These are phyloP conservation scores for Hypoxylon rickii DNA, from an alignment of 495 filamentous ascomycete species.

Conservation along the genomic window DNA sequence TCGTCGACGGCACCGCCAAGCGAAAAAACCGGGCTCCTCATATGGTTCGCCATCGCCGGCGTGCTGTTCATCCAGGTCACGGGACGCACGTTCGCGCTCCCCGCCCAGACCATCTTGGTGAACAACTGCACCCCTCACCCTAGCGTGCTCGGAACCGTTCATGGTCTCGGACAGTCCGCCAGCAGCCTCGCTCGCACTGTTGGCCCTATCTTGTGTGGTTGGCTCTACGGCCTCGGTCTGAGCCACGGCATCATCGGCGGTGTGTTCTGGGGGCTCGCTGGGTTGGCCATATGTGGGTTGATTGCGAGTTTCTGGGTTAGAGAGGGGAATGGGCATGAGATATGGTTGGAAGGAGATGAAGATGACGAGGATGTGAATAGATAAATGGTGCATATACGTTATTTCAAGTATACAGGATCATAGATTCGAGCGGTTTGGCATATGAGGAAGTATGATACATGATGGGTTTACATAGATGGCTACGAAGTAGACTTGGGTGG, in stretches of 20 bases:
- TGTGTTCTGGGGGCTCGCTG: conserved; percentile 76
- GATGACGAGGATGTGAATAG: conserved; percentile 44
- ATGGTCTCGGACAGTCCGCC: conserved; percentile 79
- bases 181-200: conserved; percentile 72
- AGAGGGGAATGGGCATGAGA: conserved; percentile 76
- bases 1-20: conserved; percentile 61
- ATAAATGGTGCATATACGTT: conserved; percentile 1
- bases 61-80: conserved; percentile 75
- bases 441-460: not conserved
- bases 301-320: conserved; percentile 68
- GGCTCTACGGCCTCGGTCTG: conserved; percentile 72
- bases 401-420: not conserved
- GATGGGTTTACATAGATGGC: not conserved
- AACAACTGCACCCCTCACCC: conserved; percentile 87
- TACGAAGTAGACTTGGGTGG: not conserved
- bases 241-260: conserved; percentile 71
- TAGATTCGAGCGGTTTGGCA: conserved; percentile 4
- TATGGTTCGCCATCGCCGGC: conserved; percentile 71
- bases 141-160: conserved; percentile 77
- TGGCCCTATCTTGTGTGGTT: conserved; percentile 73
- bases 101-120: conserved; percentile 75
- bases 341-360: conserved; percentile 68
- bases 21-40: conserved; percentile 64
- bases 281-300: conserved; percentile 64
- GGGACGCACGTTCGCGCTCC: conserved; percentile 81